Percentiles rank a stretch among this genome's conserved stretches.
Conservation (phyloP, 495 filamentous ascomycete species). For the Parathielavia hyrcaniae region DNA sequence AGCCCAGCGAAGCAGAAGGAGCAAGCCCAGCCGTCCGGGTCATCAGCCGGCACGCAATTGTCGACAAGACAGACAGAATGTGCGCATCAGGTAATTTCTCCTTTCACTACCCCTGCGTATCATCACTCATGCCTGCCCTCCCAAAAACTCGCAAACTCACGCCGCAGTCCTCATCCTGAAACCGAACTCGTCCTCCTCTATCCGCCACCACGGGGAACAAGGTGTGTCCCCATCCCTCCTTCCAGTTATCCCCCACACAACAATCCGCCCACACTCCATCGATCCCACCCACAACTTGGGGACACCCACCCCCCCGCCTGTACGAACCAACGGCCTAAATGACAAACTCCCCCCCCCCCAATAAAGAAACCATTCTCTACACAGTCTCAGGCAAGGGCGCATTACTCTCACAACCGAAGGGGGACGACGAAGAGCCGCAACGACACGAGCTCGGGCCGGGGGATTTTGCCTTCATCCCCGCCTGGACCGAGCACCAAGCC, state of each 20-base stretch:
- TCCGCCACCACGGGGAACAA: conserved; percentile 47
- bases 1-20: conserved; percentile 8
- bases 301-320: too few species aligned
- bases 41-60: conserved; percentile 51
- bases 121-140: neutral
- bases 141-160: neutral
- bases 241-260: neutral
- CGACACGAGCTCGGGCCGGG: conserved; percentile 51
- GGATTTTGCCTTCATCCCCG: conserved; percentile 59
- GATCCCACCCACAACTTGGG: too few species aligned
- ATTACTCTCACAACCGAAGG: conserved; percentile 37
- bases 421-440: conserved; percentile 38
- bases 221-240: conserved; percentile 28
- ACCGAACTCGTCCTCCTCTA: conserved; percentile 36
- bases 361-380: conserved; percentile 47
- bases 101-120: neutral
- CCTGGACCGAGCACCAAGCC: conserved; percentile 60
- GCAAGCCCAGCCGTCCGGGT: conserved; percentile 43
- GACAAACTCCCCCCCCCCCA: too few species aligned
- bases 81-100: conserved; percentile 46
- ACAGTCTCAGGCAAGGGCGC: conserved; percentile 38
- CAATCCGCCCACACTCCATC: too few species aligned
- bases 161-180: conserved; percentile 39
- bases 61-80: conserved; percentile 52
- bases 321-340: neutral